A percentile compares a stretch with the other conserved stretches of the same genome.
These are phyloP conservation scores for Nidularia pulvinata DNA, from an alignment of 768 basidiomycete species.

Conservation along the genomic window DNA sequence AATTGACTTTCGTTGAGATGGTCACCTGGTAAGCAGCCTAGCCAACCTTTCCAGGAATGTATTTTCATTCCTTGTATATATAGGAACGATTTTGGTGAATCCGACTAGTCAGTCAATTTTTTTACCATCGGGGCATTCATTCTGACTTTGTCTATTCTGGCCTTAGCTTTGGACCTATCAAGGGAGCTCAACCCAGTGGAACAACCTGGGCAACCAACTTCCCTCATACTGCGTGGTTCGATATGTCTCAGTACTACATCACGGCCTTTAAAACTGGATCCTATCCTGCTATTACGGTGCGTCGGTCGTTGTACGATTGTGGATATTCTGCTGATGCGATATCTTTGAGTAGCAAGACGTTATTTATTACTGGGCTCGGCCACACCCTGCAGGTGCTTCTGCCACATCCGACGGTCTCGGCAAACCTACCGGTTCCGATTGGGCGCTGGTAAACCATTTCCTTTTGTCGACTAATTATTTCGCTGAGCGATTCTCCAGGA, in stretches of 20 bases:
- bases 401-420: conserved; percentile 41
- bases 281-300: conserved; percentile 56
- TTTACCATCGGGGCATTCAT: neutral
- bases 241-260: conserved; percentile 66
- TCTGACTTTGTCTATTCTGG: neutral
- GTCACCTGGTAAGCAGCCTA: conserved; percentile 52
- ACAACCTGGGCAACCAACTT: conserved; percentile 41
- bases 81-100: conserved; percentile 80
- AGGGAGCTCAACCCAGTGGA: conserved; percentile 41
- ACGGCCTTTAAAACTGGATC: conserved; percentile 65
- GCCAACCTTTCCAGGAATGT: neutral
- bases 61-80: neutral
- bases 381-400: conserved; percentile 54
- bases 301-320: conserved; percentile 23
- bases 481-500: conserved; percentile 32
- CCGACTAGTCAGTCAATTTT: conserved; percentile 49
- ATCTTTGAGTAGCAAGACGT: conserved; percentile 31
- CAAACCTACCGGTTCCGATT: conserved; percentile 48
- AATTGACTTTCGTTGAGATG: conserved; percentile 61
- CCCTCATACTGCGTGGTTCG: conserved; percentile 55
- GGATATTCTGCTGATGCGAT: neutral
- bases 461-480: neutral
- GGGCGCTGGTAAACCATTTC: conserved; percentile 42
- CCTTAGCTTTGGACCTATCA: conserved; percentile 55
- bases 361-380: conserved; percentile 61